Conservation (phyloP, 2,329 filamentous ascomycete genomes). For the Pleoardoris graminearum region DNA sequence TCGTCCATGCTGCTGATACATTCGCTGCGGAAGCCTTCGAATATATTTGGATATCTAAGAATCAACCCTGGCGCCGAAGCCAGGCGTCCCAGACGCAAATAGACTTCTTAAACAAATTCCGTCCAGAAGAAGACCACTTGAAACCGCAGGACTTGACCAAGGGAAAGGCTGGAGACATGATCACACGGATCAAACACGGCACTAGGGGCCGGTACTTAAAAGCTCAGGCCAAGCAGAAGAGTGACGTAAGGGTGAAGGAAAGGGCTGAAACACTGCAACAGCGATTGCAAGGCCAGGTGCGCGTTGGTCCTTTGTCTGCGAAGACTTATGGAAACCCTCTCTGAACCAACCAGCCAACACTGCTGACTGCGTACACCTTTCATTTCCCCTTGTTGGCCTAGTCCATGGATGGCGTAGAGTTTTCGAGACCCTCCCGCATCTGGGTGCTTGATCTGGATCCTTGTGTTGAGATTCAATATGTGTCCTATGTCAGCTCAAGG, state of each 20-base stretch:
- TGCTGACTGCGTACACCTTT: no score
- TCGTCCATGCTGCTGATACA: slow-evolving; percentile 83
- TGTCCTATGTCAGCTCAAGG: no score
- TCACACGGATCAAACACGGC: slow-evolving; percentile 87
- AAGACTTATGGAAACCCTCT: not conserved
- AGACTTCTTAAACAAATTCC: slow-evolving; percentile 68
- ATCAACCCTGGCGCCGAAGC: slow-evolving; percentile 69
- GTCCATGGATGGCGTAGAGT: not conserved
- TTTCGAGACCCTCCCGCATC: not conserved
- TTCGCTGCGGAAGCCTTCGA: slow-evolving; percentile 71
- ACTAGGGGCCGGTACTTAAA: slow-evolving; percentile 62
- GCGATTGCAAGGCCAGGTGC: slow-evolving; percentile 49
- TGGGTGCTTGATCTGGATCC: not conserved
- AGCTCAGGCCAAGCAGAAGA: slow-evolving; percentile 38
- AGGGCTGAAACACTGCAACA: slow-evolving; percentile 54
- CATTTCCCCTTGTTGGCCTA: not conserved
- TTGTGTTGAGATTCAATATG: not conserved
- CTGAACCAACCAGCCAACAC: not conserved
- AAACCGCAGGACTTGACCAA: slow-evolving; percentile 66
- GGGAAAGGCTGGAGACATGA: slow-evolving; percentile 85
- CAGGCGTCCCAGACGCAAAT: slow-evolving; percentile 67
- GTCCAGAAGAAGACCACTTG: slow-evolving; percentile 59
- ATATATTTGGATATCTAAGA: slow-evolving; percentile 65
- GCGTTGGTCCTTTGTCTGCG: slow-evolving; percentile 51
- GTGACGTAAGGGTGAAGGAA: slow-evolving; percentile 36